These are phyloP conservation scores for Candida nemodendra DNA, from an alignment of 805 yeast species.

Conservation along the genomic window DNA sequence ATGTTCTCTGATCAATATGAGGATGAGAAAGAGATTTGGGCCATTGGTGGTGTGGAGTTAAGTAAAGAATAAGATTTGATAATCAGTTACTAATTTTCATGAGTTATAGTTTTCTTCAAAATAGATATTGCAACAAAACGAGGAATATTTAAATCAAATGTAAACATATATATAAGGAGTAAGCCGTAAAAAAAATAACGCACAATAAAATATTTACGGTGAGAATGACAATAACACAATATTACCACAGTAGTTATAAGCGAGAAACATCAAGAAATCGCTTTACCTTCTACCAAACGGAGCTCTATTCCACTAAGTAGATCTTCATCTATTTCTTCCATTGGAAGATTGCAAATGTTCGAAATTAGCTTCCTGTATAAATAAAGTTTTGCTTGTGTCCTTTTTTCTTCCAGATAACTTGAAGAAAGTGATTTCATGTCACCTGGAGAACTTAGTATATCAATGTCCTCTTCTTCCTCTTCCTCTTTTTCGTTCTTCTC, in stretches of 20 bases:
- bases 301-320: conserved; percentile 75
- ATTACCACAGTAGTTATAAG: too few species aligned
- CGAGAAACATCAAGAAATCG: not conserved
- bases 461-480: conserved; percentile 12
- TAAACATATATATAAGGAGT: not conserved
- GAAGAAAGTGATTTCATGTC: conserved; percentile 4
- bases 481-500: conserved; percentile 10
- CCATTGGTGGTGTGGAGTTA: conserved; percentile 70
- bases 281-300: conserved; percentile 29
- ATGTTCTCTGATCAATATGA: conserved; percentile 82
- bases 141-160: too few species aligned
- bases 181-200: not conserved
- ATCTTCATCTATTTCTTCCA: conserved; percentile 75
- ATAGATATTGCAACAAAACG: too few species aligned
- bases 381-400: conserved; percentile 43
- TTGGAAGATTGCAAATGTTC: conserved; percentile 69
- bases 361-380: conserved; percentile 69
- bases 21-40: conserved; percentile 87
- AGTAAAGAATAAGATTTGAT: conserved; percentile 17
- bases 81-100: not conserved
- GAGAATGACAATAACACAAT: too few species aligned
- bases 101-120: not conserved
- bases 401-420: conserved; percentile 13
- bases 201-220: not conserved
- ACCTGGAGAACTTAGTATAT: conserved; percentile 3